These are phyloP conservation scores for Corinectria fuckeliana DNA, from an alignment of 2,329 filamentous ascomycete genomes.

Conservation along the genomic window DNA sequence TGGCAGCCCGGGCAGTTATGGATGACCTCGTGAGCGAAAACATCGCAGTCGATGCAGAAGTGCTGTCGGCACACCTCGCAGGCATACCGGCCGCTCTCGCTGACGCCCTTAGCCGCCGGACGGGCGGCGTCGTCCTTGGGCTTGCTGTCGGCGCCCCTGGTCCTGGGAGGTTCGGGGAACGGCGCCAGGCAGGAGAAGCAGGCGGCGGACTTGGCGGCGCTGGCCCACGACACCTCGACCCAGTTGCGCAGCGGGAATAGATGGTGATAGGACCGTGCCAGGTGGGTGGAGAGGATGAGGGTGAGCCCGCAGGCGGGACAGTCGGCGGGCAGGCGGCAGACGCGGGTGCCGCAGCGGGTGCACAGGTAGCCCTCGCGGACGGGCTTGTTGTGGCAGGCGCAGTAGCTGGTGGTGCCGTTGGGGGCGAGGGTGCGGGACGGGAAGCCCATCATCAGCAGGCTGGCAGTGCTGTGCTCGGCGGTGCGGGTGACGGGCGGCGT, in stretches of 20 bases:
- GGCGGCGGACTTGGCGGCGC: slow-evolving; percentile 65
- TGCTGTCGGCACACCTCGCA: slow-evolving; percentile 87
- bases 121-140: slow-evolving; percentile 32
- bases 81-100: slow-evolving; percentile 86
- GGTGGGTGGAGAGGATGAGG: slow-evolving; percentile 90
- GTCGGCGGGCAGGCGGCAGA: slow-evolving; percentile 87
- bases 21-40: slow-evolving; percentile 91
- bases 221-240: slow-evolving; percentile 85
- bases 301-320: slow-evolving; percentile 92
- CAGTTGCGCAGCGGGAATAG: slow-evolving; percentile 90
- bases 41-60: slow-evolving; percentile 98
- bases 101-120: slow-evolving; percentile 66
- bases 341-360: slow-evolving; percentile 85
- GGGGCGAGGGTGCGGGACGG: slow-evolving; percentile 82
- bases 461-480: slow-evolving; percentile 62
- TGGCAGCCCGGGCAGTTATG: slow-evolving; percentile 96
- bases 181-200: slow-evolving; percentile 80
- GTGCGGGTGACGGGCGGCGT: slow-evolving; percentile 86
- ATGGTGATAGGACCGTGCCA: slow-evolving; percentile 92
- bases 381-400: slow-evolving; percentile 87
- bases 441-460: slow-evolving; percentile 96
- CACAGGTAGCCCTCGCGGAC: slow-evolving; percentile 87
- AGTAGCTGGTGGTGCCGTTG: slow-evolving; percentile 71
- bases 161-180: slow-evolving; percentile 65
- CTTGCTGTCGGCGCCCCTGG: slow-evolving; percentile 29